Evolutionary conservation across 192 early-diverging fungal species (phyloP), one percentile per base, ranked within the genome.

Genomic region (Gamsiella multidivaricata): DNA sequence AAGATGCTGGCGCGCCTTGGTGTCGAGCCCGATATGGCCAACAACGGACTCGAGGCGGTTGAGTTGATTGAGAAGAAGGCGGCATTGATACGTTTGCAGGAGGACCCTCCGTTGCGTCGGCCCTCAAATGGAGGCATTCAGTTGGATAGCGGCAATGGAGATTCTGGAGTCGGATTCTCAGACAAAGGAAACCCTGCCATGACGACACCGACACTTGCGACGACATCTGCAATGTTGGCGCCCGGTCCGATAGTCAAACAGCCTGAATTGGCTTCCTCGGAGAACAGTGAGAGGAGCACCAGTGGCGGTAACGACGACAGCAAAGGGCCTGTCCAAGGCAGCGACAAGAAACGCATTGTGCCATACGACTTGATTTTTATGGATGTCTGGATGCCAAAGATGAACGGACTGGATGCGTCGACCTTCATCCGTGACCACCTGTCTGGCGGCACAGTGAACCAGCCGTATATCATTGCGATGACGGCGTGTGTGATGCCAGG

Each of bases 351-450:
- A 23, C 69, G 71, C 23, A 5, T 61, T 25, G 74, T 78, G 4
- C 68, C 68, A 0, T 82, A 64, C 33, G 80, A 82, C 28, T 50
- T 82, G 22, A 82, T 82, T 32, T 78, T 82, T 49, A 56, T 82
- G 73, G 80, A 82, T 29, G 54, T 82, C 29, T 67, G 61, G 58
- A 82, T 82, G 80, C 73, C 80, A 14, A 76, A 82, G 65, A 78
- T 82, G 80, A 76, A 81, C 42, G 80, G 80, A 6, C 61, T 75
- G 22, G 73, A 82, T 45, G 68, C 80, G 0, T 67, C 80, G 17
- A 43, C 39, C 2, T 66, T 62, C 29, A 82, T 82, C 50, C 73
- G 80, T 23, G 23, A 70, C 39, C 33, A 54, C 8, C 47, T 65
- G 8, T 71, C 67, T 20, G 73, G 61, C 10, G 54, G 41, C 8